Evolutionary conservation across 805 yeast genomes (phyloP).

Genomic region (Myxozyma neglecta): DNA sequence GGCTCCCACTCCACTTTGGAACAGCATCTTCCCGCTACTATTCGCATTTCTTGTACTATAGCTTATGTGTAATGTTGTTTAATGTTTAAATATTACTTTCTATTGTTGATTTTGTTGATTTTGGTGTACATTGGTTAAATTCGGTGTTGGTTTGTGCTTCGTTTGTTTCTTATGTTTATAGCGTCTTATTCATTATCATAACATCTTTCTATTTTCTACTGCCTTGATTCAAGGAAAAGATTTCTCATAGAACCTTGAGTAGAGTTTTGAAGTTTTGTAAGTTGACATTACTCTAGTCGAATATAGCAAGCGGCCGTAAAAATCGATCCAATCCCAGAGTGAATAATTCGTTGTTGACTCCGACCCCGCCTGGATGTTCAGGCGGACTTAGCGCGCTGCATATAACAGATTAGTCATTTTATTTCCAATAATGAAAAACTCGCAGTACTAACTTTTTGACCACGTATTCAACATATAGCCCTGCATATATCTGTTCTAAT

Average conservation of each 20-base stretch:
- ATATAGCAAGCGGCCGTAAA: conserved; percentile 35
- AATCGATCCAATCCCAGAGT: conserved; percentile 56
- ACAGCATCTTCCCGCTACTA: neutral
- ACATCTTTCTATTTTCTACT: neutral
- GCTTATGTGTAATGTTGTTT: neutral
- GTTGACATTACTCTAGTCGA: conserved; percentile 11
- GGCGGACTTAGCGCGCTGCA: conserved; percentile 52
- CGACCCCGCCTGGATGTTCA: conserved; percentile 55
- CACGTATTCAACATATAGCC: conserved; percentile 58
- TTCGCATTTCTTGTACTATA: neutral
- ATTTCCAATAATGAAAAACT: conserved; percentile 17
- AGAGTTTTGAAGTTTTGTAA: no score
- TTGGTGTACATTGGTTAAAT: neutral
- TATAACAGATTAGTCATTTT: neutral
- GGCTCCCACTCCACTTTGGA: neutral
- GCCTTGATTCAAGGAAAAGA: neutral
- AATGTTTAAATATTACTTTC: neutral
- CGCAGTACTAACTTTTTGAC: conserved; percentile 51
- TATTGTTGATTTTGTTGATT: neutral
- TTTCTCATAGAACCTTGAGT: no score
- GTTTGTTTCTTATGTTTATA: neutral
- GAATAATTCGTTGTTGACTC: conserved; percentile 59
- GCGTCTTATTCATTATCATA: neutral
- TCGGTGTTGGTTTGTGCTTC: neutral
- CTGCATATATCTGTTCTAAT: conserved; percentile 59